Percentiles rank a stretch among this genome's conserved stretches.
Conservation (phyloP, 371 early-diverging fungal genomes). For the Mucor ambiguus region DNA sequence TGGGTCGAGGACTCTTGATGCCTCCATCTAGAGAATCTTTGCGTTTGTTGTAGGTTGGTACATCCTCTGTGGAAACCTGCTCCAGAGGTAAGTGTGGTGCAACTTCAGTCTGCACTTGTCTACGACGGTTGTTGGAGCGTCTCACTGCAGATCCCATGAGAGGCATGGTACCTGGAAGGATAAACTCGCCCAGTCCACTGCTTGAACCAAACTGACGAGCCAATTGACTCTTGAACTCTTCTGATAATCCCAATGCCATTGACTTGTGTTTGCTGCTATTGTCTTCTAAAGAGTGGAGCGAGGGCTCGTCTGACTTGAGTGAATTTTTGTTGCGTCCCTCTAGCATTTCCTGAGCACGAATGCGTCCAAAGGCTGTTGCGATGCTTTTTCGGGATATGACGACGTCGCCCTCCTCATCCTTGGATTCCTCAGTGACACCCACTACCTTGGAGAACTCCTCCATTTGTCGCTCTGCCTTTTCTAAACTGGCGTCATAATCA, state of each 20-base stretch:
- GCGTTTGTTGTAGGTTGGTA: not conserved
- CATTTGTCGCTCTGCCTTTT: constrained; percentile 70
- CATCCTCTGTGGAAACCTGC: not conserved
- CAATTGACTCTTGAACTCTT: constrained; percentile 49
- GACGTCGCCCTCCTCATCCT: constrained; percentile 38
- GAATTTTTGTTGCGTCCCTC: constrained; percentile 33
- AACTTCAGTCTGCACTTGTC: constrained; percentile 22
- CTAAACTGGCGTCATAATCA: constrained; percentile 68
- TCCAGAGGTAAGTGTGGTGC: not conserved
- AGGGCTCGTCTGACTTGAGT: not conserved
- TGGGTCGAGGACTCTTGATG: not conserved
- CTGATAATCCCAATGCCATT: constrained; percentile 44
- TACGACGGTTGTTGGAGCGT: constrained; percentile 33
- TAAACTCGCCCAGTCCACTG: constrained; percentile 44
- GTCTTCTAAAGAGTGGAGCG: constrained; percentile 17
- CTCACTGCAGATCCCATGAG: constrained; percentile 51
- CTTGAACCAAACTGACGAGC: constrained; percentile 51
- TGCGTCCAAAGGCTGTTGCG: constrained; percentile 38
- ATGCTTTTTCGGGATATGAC: constrained; percentile 37
- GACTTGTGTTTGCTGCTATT: constrained; percentile 35
- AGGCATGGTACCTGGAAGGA: constrained; percentile 44
- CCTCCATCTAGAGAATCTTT: constrained; percentile 8
- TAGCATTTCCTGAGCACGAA: constrained; percentile 46
- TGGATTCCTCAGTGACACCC: constrained; percentile 58
- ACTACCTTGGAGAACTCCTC: constrained; percentile 70